A percentile compares a stretch with the other conserved stretches of the same genome.
phyloP scores from a whole-genome alignment of 1,284 basidiomycete species.

The Heterobasidion occidentale region DNA sequence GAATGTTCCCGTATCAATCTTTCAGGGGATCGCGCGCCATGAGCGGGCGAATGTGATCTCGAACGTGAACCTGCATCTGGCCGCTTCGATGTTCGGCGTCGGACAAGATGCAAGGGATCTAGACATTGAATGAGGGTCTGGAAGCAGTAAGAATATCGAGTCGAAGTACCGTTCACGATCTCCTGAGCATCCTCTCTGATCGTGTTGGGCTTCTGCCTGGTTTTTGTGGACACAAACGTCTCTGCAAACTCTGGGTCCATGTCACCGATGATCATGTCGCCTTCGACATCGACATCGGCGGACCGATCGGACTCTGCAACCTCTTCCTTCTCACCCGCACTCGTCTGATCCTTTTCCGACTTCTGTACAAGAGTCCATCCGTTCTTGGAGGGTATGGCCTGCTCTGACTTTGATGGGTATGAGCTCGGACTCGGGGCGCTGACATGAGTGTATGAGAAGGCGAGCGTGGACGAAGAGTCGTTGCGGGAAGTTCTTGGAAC shows the following conservation, averaged over 20 bases:
- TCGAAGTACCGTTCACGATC: constrained; percentile 57
- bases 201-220: constrained; percentile 35
- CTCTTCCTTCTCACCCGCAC: constrained; percentile 15
- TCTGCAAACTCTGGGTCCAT: constrained; percentile 51
- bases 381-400: constrained; percentile 33
- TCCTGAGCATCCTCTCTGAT: constrained; percentile 64
- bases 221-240: constrained; percentile 25
- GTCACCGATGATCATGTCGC: constrained; percentile 69
- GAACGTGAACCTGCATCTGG: constrained; percentile 17
- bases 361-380: constrained; percentile 74
- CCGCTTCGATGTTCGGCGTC: constrained; percentile 29
- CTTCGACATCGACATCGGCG: constrained; percentile 47
- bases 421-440: constrained; percentile 70
- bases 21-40: constrained; percentile 24
- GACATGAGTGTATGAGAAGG: constrained; percentile 78
- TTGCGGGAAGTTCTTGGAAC: constrained; percentile 41
- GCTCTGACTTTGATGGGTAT: constrained; percentile 51
- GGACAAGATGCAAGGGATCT: constrained; percentile 41
- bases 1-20: constrained; percentile 67
- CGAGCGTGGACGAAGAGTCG: constrained; percentile 58
- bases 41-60: constrained; percentile 17
- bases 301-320: constrained; percentile 19
- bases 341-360: constrained; percentile 25
- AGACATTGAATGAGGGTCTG: constrained; percentile 40
- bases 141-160: constrained; percentile 10